Evolutionary conservation across 164 flowering plant genomes (phyloP), one percentile per base, ranked within the genome.

Genomic region (Hamamelis virginiana): DNA sequence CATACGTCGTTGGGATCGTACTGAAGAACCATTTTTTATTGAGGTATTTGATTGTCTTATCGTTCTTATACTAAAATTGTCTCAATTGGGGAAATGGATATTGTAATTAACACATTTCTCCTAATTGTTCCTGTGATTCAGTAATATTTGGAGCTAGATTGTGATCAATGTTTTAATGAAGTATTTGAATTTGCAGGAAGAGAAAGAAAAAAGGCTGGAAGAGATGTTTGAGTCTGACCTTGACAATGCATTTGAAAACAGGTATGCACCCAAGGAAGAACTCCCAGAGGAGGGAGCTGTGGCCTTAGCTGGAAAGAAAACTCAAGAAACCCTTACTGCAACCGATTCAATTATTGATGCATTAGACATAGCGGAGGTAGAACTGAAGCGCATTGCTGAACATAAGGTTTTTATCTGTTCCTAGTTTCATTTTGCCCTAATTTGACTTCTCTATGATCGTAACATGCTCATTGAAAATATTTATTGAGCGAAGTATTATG

Each of bases 1-100:
- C 12, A 87, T 96, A 52, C 97, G 94, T 25, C 96, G 94, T 60
- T 96, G 99, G 99, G 95, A 91, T 82, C 95, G 97, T 69, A 93
- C 97, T 68, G 95, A 93, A 75, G 99, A 93, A 67, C 91, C 96
- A 33, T 93, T 96, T 72, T 90, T 91, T 66, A 81, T 96, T 74
- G 98, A 96, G 97, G 99, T 93, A 75, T 47, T 58, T 56, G 21
- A 46, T 62, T 22, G 15, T 71, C 60, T 51, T 27, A 56, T 65
- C 16, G 64, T 62, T 44, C 10, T 23, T 47, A 11, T 64, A 9
- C 33, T 45, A 25, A 22, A 59, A 14, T 28, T 25, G 26, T 19
- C 44, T 15, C 43, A 15, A 13, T 23, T 26, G 38, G 21, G 22
- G 28, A 52, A 14, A 47, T 5, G 45, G 51, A 27, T 15, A 5